Base-by-base conservation (phyloP, 2,329 filamentous ascomycete genomes). In the Xylariaceae sp. region DNA sequence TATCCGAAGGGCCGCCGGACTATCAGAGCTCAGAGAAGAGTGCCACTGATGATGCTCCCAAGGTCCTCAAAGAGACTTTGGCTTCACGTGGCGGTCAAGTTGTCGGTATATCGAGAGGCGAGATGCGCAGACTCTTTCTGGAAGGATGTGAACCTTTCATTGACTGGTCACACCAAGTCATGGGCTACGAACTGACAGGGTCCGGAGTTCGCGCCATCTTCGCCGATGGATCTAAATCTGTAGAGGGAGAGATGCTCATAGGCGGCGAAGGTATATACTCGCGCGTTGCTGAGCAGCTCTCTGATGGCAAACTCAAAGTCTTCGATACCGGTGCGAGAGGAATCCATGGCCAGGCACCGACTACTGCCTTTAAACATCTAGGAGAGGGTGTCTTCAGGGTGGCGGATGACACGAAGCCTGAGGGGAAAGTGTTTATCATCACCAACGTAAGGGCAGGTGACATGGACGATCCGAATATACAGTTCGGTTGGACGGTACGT, bases 281-380 rank as follows among this genome's bases (percentile, higher is more conserved):
- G 9, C 73, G 74, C 46, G 74, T 87, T 12, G 81, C 82, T 0
- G 78, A 75, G 59, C 83, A 87, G 66, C 69, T 86, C 4, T 83
- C 80, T 0, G 70, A 71, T 4, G 82, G 81, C 1, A 76, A 69
- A 45, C 64, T 86, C 42, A 86, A 84, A 64, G 77, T 83, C 5
- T 87, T 79, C 61, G 84, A 87, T 58, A 81, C 82, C 0, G 83
- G 83, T 3, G 79, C 83, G 0, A 68, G 83, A 44, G 82, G 83
- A 1, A 86, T 87, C 19, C 84, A 87, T 58, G 84, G 84, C 0
- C 82, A 86, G 63, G 82, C 84, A 7, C 81, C 82, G 0, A 82
- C 77, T 0, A 75, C 77, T 0, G 82, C 83, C 0, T 87, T 86
- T 71, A 80, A 78, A 54, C 75, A 66, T 0, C 71, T 87, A 1